Base-by-base conservation (phyloP, 2,329 filamentous ascomycete genomes). In the Botrytis aclada region DNA sequence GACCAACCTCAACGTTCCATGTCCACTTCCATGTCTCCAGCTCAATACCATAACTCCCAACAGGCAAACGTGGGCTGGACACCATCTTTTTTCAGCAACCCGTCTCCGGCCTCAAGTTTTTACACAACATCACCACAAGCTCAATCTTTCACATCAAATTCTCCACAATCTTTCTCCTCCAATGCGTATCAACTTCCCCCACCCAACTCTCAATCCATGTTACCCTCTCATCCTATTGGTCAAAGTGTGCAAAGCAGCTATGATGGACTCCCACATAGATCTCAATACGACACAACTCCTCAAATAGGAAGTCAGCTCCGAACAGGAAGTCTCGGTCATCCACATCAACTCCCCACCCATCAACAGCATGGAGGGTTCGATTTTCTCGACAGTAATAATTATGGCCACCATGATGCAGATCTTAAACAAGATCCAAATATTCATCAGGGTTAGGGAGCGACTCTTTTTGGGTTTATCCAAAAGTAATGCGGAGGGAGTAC, bases 111-210 rank as follows among this genome's bases (percentile, higher is more conserved):
- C 9, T 56, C 72, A 16, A 72, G 70, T 22, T 77, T 72, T 47
- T 78, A 76, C 54, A 70, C 74, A 6, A 74, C 77, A 9, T 77
- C 77, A 22, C 76, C 78, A 18, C 76, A 79, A 62, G 63, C 77
- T 1, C 70, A 72, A 47, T 58, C 37, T 34, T 74, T 43, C 43
- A 75, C 25, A 69, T 72, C 29, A 39, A 74, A 37, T 60, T 72
- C 22, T 39, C 63, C 65, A 4, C 65, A 67, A 41, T 32, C 47
- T 5, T 67, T 67, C 37, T 67, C 64, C 16, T 67, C 29, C n/a
- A 73, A 54, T 74, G 72, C 69, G 12, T 70, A 70, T 47, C 77
- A 77, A 60, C 73, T 77, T 22, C 76, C 77, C 32, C 72, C 74
- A 14, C 76, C 74, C 1, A 71, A 60, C 9, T 62, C 69, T 12